Conservation (phyloP, 1,139 yeast species). For the Dujonia santamariae region DNA sequence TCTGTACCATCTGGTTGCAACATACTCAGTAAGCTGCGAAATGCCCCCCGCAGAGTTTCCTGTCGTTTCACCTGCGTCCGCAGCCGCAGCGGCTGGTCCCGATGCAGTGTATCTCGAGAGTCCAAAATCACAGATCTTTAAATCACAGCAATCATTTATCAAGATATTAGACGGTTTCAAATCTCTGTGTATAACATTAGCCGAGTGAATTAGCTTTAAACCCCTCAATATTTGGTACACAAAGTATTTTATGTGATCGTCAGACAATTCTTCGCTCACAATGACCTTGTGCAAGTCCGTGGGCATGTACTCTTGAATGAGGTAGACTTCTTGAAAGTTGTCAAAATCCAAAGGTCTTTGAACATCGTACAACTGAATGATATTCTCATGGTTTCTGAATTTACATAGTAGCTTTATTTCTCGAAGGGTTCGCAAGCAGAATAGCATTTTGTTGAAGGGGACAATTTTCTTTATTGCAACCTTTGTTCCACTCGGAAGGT, state of each 20-base stretch:
- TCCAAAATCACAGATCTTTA: conserved; percentile 57
- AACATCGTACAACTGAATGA: conserved; percentile 35
- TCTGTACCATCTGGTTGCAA: conserved; percentile 78
- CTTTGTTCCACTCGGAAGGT: conserved; percentile 32
- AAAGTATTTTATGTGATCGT: conserved; percentile 68
- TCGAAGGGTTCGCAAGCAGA: conserved; percentile 40
- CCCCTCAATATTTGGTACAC: conserved; percentile 64
- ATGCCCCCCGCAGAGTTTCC: too few relatives aligned
- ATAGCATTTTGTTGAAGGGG: conserved; percentile 35
- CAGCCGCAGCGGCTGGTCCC: conserved; percentile 23
- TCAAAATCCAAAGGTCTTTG: conserved; percentile 34
- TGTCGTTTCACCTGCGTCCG: conserved; percentile 15
- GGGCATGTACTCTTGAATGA: conserved; percentile 72
- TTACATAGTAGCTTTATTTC: conserved; percentile 36
- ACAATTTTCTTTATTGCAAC: conserved; percentile 45
- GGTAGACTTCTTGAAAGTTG: conserved; percentile 60
- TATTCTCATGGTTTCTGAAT: conserved; percentile 40
- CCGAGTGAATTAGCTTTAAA: conserved; percentile 60
- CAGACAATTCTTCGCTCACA: conserved; percentile 48
- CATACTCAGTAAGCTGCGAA: conserved; percentile 64
- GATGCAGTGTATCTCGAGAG: conserved; percentile 41
- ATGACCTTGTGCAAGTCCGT: conserved; percentile 63
- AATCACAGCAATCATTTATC: conserved; percentile 32
- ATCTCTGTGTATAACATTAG: conserved; percentile 42
- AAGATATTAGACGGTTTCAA: conserved; percentile 38